Percentiles rank a stretch among this genome's conserved stretches.
Conservation (phyloP, 176 grass and related monocot genomes). For the Triticum urartu region DNA sequence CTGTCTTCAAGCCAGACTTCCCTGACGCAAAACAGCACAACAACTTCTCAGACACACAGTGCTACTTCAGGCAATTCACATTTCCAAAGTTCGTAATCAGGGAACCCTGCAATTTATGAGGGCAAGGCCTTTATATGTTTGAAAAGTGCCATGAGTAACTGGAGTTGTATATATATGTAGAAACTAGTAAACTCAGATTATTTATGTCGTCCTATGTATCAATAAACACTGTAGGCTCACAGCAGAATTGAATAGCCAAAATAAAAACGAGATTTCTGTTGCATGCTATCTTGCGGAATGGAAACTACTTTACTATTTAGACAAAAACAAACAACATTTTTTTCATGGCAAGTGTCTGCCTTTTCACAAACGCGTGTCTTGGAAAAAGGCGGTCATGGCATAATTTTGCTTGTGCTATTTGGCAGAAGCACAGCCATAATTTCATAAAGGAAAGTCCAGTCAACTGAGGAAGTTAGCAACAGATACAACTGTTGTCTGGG, state of each 20-base stretch:
- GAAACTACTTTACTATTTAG: too few relatives aligned
- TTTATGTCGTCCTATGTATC: slow-evolving; percentile 8
- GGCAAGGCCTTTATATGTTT: slow-evolving; percentile 8
- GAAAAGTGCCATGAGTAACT: slow-evolving; percentile 7
- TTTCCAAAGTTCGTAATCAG: slow-evolving; percentile 23
- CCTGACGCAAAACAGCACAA: slow-evolving; percentile 45
- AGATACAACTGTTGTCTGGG: neutral
- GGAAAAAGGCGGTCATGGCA: neutral
- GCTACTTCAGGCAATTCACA: slow-evolving; percentile 34
- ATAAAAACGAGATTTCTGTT: neutral
- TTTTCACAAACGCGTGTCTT: neutral
- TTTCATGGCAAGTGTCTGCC: neutral
- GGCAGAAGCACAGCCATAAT: neutral
- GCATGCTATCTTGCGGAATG: too few relatives aligned
- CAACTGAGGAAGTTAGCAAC: neutral
- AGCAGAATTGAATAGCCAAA: slow-evolving; percentile 4
- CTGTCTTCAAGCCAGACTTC: slow-evolving; percentile 46
- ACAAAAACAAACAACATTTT: neutral
- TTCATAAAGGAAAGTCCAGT: neutral
- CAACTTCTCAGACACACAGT: slow-evolving; percentile 37
- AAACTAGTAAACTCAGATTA: slow-evolving; percentile 16
- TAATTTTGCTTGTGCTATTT: neutral
- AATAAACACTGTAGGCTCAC: slow-evolving; percentile 14
- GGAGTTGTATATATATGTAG: slow-evolving; percentile 25
- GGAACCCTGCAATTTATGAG: slow-evolving; percentile 17